phyloP scores from a whole-genome alignment of 129 eudicot genomes.

The Centella asiatica region DNA sequence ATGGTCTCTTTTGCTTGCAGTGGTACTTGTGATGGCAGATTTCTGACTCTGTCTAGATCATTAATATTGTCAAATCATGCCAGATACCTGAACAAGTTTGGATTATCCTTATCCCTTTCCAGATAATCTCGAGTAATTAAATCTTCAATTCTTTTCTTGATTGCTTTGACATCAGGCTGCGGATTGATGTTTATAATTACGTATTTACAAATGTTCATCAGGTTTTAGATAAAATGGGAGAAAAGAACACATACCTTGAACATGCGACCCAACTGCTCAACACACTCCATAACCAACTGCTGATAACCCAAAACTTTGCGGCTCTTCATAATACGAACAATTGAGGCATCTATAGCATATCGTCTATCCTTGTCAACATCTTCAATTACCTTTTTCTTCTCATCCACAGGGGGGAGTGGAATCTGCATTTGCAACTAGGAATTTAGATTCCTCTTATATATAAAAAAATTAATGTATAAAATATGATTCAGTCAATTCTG shows the following conservation, averaged over 20 bases:
- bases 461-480: background rate
- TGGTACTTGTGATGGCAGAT: constrained; percentile 4
- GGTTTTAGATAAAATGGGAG: background rate
- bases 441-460: background rate
- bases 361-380: constrained; percentile 91
- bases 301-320: constrained; percentile 81
- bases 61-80: constrained; percentile 39
- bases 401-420: constrained; percentile 93
- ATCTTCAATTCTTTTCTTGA: constrained; percentile 91
- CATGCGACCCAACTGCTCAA: constrained; percentile 96
- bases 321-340: constrained; percentile 90
- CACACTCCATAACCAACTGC: constrained; percentile 88
- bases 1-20: constrained; percentile 3
- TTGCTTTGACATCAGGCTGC: constrained; percentile 93
- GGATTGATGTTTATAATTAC: background rate
- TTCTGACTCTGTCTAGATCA: background rate
- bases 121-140: constrained; percentile 83
- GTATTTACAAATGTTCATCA: background rate
- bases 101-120: constrained; percentile 86
- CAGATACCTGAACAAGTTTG: constrained; percentile 79
- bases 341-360: constrained; percentile 85
- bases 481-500: background rate
- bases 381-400: constrained; percentile 89
- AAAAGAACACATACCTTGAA: constrained; percentile 48
- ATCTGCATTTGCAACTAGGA: constrained; percentile 35